Evolutionary conservation across 2,329 filamentous ascomycete species (phyloP).

Genomic region (Pestalotiopsis sp.): DNA sequence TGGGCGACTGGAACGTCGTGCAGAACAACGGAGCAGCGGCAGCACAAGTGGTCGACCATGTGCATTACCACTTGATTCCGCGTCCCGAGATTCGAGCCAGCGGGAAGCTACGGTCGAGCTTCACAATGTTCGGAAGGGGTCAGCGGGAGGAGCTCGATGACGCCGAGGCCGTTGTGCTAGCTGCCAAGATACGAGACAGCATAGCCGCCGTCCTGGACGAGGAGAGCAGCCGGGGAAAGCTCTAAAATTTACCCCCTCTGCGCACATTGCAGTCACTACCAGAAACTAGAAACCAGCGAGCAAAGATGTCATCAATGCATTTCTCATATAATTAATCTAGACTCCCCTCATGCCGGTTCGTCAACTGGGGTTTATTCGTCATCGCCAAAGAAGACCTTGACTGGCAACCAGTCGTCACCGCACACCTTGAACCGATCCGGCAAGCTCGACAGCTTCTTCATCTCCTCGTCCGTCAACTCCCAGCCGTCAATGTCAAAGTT

Average conservation of each 20-base stretch:
- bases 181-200: constrained; percentile 51
- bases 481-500: constrained; percentile 78
- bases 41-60: constrained; percentile 88
- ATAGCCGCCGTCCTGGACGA: constrained; percentile 48
- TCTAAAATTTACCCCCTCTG: constrained; percentile 27
- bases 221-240: constrained; percentile 40
- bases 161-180: constrained; percentile 65
- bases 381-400: constrained; percentile 82
- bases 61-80: constrained; percentile 94
- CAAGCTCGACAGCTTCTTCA: constrained; percentile 66
- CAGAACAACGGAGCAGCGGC: constrained; percentile 93
- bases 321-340: neutral
- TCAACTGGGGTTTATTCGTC: constrained; percentile 59
- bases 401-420: constrained; percentile 69
- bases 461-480: constrained; percentile 71
- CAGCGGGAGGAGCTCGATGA: constrained; percentile 74
- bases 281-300: neutral
- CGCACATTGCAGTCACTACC: neutral
- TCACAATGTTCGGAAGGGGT: constrained; percentile 82
- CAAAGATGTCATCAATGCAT: neutral
- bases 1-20: constrained; percentile 90
- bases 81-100: constrained; percentile 66
- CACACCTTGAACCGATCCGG: constrained; percentile 82
- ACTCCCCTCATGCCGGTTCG: neutral
- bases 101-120: constrained; percentile 59